Conservation (phyloP, 2,329 filamentous ascomycete species). For the Volutella citrinella region DNA sequence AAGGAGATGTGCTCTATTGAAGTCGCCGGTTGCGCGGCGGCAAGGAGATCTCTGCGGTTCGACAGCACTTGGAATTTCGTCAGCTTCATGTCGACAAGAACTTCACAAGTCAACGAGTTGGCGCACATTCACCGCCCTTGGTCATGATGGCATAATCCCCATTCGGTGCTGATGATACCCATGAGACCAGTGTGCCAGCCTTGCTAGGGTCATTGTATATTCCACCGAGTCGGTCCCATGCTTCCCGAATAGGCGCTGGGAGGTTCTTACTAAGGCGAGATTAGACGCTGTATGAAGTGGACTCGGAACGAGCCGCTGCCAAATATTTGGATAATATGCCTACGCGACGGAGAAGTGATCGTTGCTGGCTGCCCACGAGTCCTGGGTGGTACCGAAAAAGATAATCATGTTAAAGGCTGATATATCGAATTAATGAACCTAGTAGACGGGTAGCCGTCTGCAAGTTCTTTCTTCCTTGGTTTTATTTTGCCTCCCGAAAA, state of each 20-base stretch:
- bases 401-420: conserved; percentile 7
- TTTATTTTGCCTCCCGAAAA: too few relatives aligned
- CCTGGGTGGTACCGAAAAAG: conserved; percentile 7
- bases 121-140: conserved; percentile 12
- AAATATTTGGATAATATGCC: not conserved
- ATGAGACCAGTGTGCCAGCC: conserved; percentile 11
- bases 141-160: conserved; percentile 13
- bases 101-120: not conserved
- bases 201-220: conserved; percentile 1
- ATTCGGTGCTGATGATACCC: conserved; percentile 11
- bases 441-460: too few relatives aligned
- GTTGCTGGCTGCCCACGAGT: conserved; percentile 13
- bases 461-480: too few relatives aligned
- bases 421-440: too few relatives aligned
- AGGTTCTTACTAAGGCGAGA: conserved; percentile 6
- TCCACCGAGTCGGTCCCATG: conserved; percentile 10
- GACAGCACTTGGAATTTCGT: conserved; percentile 6
- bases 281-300: too few relatives aligned
- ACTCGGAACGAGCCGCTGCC: too few relatives aligned
- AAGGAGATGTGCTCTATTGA: conserved; percentile 9
- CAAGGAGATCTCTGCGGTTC: conserved; percentile 10
- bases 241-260: conserved; percentile 6
- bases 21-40: conserved; percentile 1
- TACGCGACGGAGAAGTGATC: conserved; percentile 11
- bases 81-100: too few relatives aligned